A percentile compares a stretch with the other conserved stretches of the same genome.
These are phyloP conservation scores for Candida ipomoeae DNA, from an alignment of 805 yeast genomes.

Conservation along the genomic window DNA sequence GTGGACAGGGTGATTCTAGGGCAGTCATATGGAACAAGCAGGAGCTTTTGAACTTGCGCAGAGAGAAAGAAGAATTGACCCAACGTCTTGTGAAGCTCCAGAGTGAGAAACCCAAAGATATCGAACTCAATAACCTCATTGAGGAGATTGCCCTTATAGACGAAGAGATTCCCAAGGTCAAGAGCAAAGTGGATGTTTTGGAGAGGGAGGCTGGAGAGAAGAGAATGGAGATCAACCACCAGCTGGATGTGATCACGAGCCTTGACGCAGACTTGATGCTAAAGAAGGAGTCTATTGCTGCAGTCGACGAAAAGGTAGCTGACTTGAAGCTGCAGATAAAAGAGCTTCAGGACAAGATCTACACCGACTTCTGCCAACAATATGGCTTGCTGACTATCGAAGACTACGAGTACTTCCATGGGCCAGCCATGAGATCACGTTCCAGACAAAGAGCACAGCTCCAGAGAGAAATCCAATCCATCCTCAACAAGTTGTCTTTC, in stretches of 20 bases:
- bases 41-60: slow-evolving; percentile 52
- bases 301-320: slow-evolving; percentile 18
- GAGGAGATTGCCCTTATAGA: slow-evolving; percentile 48
- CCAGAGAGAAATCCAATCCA: slow-evolving; percentile 54
- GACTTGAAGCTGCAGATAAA: slow-evolving; percentile 16
- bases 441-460: slow-evolving; percentile 60
- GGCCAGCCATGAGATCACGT: slow-evolving; percentile 50
- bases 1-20: slow-evolving; percentile 55
- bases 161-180: slow-evolving; percentile 40
- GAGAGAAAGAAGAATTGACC: slow-evolving; percentile 46
- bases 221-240: slow-evolving; percentile 40
- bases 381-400: slow-evolving; percentile 53
- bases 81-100: slow-evolving; percentile 48
- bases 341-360: slow-evolving; percentile 30
- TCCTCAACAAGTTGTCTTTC: slow-evolving; percentile 59
- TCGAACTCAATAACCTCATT: slow-evolving; percentile 51
- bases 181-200: slow-evolving; percentile 41
- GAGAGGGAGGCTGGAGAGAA: slow-evolving; percentile 45
- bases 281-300: slow-evolving; percentile 11
- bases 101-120: slow-evolving; percentile 49
- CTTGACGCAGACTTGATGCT: slow-evolving; percentile 9
- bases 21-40: slow-evolving; percentile 71
- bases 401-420: slow-evolving; percentile 70
- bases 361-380: slow-evolving; percentile 49
- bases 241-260: slow-evolving; percentile 19